Evolutionary conservation across 345 rosid species (phyloP).

Genomic region (Citrus medica): DNA sequence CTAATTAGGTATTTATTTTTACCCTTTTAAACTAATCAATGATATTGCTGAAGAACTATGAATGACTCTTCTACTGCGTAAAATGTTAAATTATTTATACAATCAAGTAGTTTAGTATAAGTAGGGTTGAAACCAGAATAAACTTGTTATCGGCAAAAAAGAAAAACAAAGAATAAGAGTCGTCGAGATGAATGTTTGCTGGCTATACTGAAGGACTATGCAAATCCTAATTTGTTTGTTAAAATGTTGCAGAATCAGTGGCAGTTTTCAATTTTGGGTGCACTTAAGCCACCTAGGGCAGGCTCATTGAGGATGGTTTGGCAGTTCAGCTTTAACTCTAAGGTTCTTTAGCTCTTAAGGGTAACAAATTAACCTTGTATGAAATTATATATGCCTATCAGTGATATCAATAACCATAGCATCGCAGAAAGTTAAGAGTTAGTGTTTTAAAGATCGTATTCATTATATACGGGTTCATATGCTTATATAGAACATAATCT

Average conservation of each 20-base stretch:
- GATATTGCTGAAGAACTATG: too few relatives aligned
- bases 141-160: background rate
- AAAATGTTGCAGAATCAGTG: background rate
- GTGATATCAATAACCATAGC: too few relatives aligned
- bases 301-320: background rate
- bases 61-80: too few relatives aligned
- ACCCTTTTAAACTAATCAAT: too few relatives aligned
- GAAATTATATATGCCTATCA: too few relatives aligned
- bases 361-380: too few relatives aligned
- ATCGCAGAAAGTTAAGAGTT: too few relatives aligned
- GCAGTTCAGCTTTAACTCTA: background rate
- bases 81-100: background rate
- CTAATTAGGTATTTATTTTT: too few relatives aligned
- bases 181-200: background rate
- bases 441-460: too few relatives aligned
- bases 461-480: too few relatives aligned
- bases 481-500: too few relatives aligned
- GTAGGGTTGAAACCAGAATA: background rate
- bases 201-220: background rate
- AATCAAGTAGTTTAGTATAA: background rate
- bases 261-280: background rate
- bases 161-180: background rate
- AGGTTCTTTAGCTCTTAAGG: too few relatives aligned
- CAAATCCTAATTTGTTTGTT: background rate
- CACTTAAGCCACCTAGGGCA: background rate